Evolutionary conservation across 352 stramenopile species (phyloP), one percentile per base, ranked within the genome.

Genomic region (Globisporangium nagaii): DNA sequence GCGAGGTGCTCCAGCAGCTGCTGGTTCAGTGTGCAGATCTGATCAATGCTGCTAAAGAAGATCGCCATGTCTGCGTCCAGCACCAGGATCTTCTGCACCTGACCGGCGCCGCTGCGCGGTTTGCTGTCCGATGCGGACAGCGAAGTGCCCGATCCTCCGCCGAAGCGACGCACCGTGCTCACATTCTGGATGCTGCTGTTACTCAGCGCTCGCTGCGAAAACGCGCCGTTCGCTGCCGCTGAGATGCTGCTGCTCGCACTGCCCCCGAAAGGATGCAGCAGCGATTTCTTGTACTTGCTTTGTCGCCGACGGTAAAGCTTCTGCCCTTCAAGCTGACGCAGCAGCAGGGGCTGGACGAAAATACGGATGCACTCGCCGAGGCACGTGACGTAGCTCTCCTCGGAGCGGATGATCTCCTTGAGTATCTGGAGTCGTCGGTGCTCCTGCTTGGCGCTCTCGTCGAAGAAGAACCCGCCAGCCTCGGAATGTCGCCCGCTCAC

Each of bases 21-120:
- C 61, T 95, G 84, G 41, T 95, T 95, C 2, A 95, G 65, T 11
- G 83, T 95, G 53, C 81, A 93, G 46, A 95, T 90, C 51, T 95
- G 82, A 41, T 93, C 83, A 17, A 95, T 84, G 44, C 82, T 93
- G 66, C 69, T 91, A 53, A 95, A 95, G 50, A 95, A 95, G 47
- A 95, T 89, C 9, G 83, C 83, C 64, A 95, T 78, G 45, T 90
- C 80, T 7, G 84, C 84, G 43, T 95, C 79, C 63, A 95, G 74
- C 12, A 92, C 61, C n/a, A 90, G 49, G 17, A 76, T 67, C 60
- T 86, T 88, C 34, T 68, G 60, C 11, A 28, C 10, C 31, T 66
- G 50, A 17, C 53, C 22, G 1, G 46, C 32, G 24, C 39, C 50
- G 41, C 31, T 66, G n/a, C 41, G 28, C n/a, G 60, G 40, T 10